A percentile compares a stretch with the other conserved stretches of the same genome.
Evolutionary conservation across 129 eudicot species (phyloP).

Genomic region (Ambrosia artemisiifolia): DNA sequence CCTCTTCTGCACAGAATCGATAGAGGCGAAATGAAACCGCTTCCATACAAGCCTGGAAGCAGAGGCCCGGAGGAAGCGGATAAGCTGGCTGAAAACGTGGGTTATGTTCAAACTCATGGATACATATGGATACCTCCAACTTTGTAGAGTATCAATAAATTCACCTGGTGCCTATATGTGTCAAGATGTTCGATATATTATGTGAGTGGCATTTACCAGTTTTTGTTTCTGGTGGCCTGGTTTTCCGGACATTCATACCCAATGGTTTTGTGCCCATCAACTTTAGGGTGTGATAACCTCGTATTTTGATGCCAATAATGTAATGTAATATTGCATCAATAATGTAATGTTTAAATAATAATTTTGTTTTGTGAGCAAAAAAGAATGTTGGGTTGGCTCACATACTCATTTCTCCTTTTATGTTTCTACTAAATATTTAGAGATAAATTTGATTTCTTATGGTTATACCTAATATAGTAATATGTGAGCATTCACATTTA

Average conservation of each 20-base stretch:
- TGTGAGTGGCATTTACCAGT: background rate
- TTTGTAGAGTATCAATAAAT: background rate
- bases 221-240: background rate
- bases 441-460: too few species aligned
- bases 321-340: background rate
- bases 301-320: background rate
- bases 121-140: constrained; percentile 25
- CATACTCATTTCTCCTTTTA: too few species aligned
- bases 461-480: too few species aligned
- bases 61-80: constrained; percentile 91
- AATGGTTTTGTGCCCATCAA: background rate
- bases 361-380: too few species aligned
- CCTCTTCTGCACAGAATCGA: constrained; percentile 93
- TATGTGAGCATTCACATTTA: too few species aligned
- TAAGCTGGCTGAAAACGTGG: constrained; percentile 59
- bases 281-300: background rate
- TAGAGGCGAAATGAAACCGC: constrained; percentile 61
- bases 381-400: too few species aligned
- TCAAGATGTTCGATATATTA: background rate
- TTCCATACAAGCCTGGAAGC: constrained; percentile 81
- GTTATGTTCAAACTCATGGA: constrained; percentile 92
- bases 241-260: background rate
- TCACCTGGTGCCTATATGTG: background rate
- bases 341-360: background rate
- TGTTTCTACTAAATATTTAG: too few species aligned